Conservation (phyloP, 768 basidiomycete genomes). For the Daedaleopsis nitida region DNA sequence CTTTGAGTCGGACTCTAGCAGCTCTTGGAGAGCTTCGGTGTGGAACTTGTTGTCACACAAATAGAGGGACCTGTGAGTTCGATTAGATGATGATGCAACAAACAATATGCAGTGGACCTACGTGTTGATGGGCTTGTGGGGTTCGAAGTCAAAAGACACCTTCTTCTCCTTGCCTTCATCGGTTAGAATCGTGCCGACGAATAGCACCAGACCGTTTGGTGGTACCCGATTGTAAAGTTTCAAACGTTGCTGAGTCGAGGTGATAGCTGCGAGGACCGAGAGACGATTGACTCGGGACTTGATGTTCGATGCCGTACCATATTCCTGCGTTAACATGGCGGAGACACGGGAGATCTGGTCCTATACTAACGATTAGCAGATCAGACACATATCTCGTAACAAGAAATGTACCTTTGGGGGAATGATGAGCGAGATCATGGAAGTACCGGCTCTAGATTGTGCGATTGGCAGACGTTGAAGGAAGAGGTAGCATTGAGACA, state of each 20-base stretch:
- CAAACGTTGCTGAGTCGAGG: slow-evolving; percentile 94
- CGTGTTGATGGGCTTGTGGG: slow-evolving; percentile 99
- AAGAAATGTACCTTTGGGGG: slow-evolving; percentile 76
- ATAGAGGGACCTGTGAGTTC: slow-evolving; percentile 79
- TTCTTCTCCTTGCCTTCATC: slow-evolving; percentile 99
- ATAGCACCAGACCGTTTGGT: slow-evolving; percentile 94
- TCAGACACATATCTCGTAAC: slow-evolving; percentile 11
- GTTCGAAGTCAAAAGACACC: slow-evolving; percentile 97
- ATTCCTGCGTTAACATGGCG: slow-evolving; percentile 97
- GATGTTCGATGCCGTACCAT: slow-evolving; percentile 99
- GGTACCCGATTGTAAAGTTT: slow-evolving; percentile 97
- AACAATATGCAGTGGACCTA: slow-evolving; percentile 40
- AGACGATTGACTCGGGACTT: slow-evolving; percentile 98
- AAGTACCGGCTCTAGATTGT: slow-evolving; percentile 80
- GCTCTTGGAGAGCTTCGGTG: slow-evolving; percentile 94
- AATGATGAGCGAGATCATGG: slow-evolving; percentile 98
- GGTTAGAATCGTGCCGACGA: slow-evolving; percentile 96
- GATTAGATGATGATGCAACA: neutral
- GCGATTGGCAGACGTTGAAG: slow-evolving; percentile 26
- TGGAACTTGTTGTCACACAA: slow-evolving; percentile 99
- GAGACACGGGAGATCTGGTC: slow-evolving; percentile 94
- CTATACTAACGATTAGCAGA: slow-evolving; percentile 37
- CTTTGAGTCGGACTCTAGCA: slow-evolving; percentile 94
- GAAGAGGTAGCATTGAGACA: slow-evolving; percentile 16
- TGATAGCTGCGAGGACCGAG: slow-evolving; percentile 97